These are phyloP conservation scores for Ascochyta fabae DNA, from an alignment of 2,329 filamentous ascomycete species.

Conservation along the genomic window DNA sequence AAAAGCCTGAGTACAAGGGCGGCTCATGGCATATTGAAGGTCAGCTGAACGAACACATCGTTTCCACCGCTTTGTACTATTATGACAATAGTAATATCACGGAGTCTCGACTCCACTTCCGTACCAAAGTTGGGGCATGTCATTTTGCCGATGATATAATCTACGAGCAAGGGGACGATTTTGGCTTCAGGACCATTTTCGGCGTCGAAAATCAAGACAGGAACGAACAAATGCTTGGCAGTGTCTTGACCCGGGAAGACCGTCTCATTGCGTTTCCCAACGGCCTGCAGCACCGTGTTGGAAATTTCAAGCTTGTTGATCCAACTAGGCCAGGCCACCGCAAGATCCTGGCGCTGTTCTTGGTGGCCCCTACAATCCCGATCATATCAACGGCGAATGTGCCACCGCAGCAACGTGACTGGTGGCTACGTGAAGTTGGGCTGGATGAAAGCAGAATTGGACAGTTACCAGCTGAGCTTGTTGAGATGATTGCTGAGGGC, in stretches of 20 bases:
- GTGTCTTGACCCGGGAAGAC: slow-evolving; percentile 54
- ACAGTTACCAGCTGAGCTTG: slow-evolving; percentile 21
- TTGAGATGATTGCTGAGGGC: slow-evolving; percentile 15
- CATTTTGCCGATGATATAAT: slow-evolving; percentile 1
- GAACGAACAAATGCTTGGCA: slow-evolving; percentile 53
- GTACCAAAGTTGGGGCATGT: slow-evolving; percentile 13
- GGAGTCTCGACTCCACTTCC: slow-evolving; percentile 29
- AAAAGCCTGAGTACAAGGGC: slow-evolving; percentile 60
- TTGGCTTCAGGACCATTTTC: slow-evolving; percentile 10
- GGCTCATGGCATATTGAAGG: slow-evolving; percentile 61
- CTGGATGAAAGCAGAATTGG: slow-evolving; percentile 1
- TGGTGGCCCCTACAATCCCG: slow-evolving; percentile 61
- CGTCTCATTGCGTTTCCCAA: slow-evolving; percentile 64
- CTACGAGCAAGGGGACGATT: slow-evolving; percentile 8
- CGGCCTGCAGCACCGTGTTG: slow-evolving; percentile 32
- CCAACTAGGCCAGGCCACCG: slow-evolving; percentile 59
- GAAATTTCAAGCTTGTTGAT: slow-evolving; percentile 58
- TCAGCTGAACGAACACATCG: slow-evolving; percentile 66
- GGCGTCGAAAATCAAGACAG: neutral
- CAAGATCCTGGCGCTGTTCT: slow-evolving; percentile 63
- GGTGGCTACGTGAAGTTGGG: slow-evolving; percentile 35
- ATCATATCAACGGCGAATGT: slow-evolving; percentile 60
- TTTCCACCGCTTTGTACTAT: slow-evolving; percentile 67
- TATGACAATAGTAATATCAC: slow-evolving; percentile 67
- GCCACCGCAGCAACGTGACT: slow-evolving; percentile 57